A percentile compares a stretch with the other conserved stretches of the same genome.
Evolutionary conservation across 345 rosid genomes (phyloP).

Genomic region (Nephelium lappaceum): DNA sequence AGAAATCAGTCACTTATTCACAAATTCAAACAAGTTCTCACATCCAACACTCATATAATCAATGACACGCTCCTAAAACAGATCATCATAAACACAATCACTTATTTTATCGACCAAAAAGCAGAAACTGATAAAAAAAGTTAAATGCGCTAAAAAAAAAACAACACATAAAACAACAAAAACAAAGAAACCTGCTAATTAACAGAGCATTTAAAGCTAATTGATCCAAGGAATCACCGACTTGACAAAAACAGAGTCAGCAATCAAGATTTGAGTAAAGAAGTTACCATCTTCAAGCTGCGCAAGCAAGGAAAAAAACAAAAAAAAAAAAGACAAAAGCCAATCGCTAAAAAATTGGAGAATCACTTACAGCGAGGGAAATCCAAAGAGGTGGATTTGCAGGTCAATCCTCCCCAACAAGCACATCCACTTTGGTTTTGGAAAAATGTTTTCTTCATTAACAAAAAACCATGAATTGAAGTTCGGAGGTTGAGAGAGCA

Average conservation of each 20-base stretch:
- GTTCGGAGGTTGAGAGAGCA: neutral
- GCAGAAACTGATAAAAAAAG: neutral
- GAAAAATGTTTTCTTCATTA: neutral
- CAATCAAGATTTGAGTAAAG: neutral
- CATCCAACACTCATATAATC: neutral
- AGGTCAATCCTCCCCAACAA: conserved; percentile 23
- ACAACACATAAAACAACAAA: neutral
- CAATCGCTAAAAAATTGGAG: neutral
- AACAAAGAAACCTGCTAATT: neutral
- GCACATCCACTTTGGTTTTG: neutral
- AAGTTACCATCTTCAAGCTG: neutral
- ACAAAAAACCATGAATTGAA: neutral
- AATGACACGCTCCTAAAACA: neutral
- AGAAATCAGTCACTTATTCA: neutral
- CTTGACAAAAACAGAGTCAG: neutral
- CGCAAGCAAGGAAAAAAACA: neutral
- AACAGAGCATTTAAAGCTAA: neutral
- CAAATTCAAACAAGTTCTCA: neutral
- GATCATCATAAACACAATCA: neutral
- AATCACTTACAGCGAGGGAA: conserved; percentile 34
- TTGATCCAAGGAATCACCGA: conserved; percentile 12
- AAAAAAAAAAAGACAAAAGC: neutral
- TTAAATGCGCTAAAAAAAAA: neutral
- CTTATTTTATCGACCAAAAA: neutral
- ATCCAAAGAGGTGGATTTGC: conserved; percentile 11